These are phyloP conservation scores for Spergularia azorica DNA, from an alignment of 179 eudicot species.

Conservation along the genomic window DNA sequence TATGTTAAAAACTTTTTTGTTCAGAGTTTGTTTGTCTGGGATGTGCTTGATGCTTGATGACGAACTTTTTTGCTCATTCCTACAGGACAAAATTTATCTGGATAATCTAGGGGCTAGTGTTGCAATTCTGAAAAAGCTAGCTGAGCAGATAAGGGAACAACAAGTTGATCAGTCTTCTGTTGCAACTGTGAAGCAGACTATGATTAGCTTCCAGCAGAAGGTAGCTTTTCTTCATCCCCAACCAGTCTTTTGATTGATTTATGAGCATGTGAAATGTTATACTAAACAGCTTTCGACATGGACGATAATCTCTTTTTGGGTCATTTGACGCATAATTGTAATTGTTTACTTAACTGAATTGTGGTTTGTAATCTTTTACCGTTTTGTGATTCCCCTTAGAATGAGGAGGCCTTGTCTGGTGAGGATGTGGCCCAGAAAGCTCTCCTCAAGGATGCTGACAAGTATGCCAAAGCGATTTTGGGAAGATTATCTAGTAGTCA, in stretches of 20 bases:
- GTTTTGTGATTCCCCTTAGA: conserved; percentile 35
- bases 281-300: no score
- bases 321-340: no score
- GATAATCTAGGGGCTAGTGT: conserved; percentile 71
- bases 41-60: not conserved
- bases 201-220: conserved; percentile 73
- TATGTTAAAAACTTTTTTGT: not conserved
- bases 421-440: conserved; percentile 47
- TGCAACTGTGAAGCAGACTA: conserved; percentile 55
- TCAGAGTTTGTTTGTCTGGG: not conserved
- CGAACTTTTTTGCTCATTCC: conserved; percentile 11
- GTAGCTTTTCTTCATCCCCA: conserved; percentile 36
- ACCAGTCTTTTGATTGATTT: not conserved
- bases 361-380: not conserved
- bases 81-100: conserved; percentile 67
- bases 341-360: not conserved
- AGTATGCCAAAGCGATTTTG: conserved; percentile 61
- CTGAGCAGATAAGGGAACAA: conserved; percentile 61
- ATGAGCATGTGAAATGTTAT: not conserved
- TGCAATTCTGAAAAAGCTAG: conserved; percentile 62
- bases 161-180: conserved; percentile 54
- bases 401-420: conserved; percentile 50
- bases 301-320: no score
- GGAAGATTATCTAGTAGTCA: conserved; percentile 61
- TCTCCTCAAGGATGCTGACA: conserved; percentile 69